Base-by-base conservation (phyloP, 176 grass and related monocot genomes). In the Poa annua region DNA sequence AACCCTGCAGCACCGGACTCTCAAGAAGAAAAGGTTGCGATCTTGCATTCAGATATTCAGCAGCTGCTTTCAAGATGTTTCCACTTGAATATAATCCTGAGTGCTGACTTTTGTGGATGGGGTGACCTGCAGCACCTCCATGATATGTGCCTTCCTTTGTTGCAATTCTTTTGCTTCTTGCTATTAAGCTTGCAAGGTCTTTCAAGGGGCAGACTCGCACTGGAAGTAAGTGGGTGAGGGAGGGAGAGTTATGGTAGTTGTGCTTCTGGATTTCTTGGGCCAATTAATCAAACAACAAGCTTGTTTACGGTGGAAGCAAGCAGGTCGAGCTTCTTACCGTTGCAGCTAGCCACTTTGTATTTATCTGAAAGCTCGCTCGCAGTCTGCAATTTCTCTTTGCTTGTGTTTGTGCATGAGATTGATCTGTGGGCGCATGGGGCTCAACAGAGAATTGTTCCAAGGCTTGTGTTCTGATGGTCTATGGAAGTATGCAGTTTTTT, bases 401-500 rank as follows among this genome's bases (percentile, higher is more conserved):
- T 11, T 61, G 16, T 39, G 52, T 78, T 86, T 72, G 65, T 79
- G 79, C 71, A 80, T 70, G 16, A 71, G 65, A 38, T 50, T 71
- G 59, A 42, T 51, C 24, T 42, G n/a, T 35, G 42, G 16, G 20
- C 5, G 50, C 34, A 71, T 78, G 77, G 60, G 59, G 38, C 61
- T 80, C 52, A 35, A 29, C 35, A 54, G 59, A 75, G 45, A 83
- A 15, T 53, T 89, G 17, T 71, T 97, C 61, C 78, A 66, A 80
- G 81, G 59, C 56, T 75, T 97, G 63, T 97, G 94, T 88, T 86
- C 78, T 80, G 84, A 91, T 51, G 74, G 81, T 49, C 47, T 48
- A 42, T 96, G 94, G 94, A 85, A 77, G 79, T 96, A 91, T 83
- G 94, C 80, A n/a, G 62, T 88, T 16, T 87, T 92, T 57, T 96